Evolutionary conservation across 1,139 yeast species (phyloP), one percentile per base, ranked within the genome.

Genomic region (Kazachstania sp.): DNA sequence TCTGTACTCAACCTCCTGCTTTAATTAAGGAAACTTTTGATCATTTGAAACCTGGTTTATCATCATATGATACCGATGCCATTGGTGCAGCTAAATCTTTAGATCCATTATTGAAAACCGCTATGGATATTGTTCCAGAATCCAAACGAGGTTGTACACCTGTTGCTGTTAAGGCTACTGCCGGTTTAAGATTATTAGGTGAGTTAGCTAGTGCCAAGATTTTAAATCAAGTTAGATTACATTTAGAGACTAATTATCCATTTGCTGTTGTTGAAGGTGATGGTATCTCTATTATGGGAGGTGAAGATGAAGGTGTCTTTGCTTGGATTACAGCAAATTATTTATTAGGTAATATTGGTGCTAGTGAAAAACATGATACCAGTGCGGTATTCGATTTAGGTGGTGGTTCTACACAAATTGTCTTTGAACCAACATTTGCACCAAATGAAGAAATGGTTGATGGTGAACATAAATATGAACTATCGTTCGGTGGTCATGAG

Each of bases 281-380:
- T 50, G 97, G 97, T 49, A 75, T 92, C 49, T 76, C 90, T 11
- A 84, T 92, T 59, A 90, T 92, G 97, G 92, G 86, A 49, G 98
- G 98, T 56, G 83, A 79, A 52, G 95, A 90, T 59, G 98, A 92
- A 71, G 99, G 98, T 65, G 97, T 92, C n/a, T 92, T 80, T 61
- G 98, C 98, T 1, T 92, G 99, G 99, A 84, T 92, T 64, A 92
- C 98, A 36, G 83, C 97, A 46, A 92, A 92, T 71, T 92, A 82
- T 66, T 72, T 92, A 54, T 75, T 92, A 56, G 97, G 97, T 39
- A 90, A 90, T 68, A 87, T 92, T 64, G 97, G 97, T 28, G 71
- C 81, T 28, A 68, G 78, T 19, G 83, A 78, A 43, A 79, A 80
- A 67, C 66, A 70, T 30, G 86, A 92, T 31, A 92, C 98, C 12